Evolutionary conservation across 805 yeast genomes (phyloP), one percentile per base, ranked within the genome.

Genomic region (Ogataea neopini): DNA sequence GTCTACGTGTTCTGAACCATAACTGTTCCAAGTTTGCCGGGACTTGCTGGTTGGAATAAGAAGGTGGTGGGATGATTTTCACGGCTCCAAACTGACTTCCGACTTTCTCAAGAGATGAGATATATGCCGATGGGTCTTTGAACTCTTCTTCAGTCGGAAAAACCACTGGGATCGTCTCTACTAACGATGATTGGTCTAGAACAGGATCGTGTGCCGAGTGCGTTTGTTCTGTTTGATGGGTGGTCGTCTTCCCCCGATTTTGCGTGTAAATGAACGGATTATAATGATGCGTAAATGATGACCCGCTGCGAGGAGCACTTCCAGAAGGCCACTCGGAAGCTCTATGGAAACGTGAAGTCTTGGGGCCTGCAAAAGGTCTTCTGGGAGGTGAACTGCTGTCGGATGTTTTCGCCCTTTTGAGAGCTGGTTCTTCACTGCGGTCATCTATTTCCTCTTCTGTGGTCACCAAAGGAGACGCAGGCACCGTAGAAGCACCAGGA

Each of bases 41-140:
- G 9, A 63, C 49, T 43, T 66, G 67, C 9, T 51, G 56, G 15
- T 40, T 44, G 15, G 67, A 61, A 70, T 78, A 79, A 1, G 54
- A 57, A 0, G 49, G 49, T 0, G 92, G 91, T 4, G 95, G 84
- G 6, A 77, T 70, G 2, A 91, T 62, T 59, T 90, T 91, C 37
- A 89, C 66, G 58, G 94, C 90, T 0, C 97, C 97, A 62, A 75
- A 80, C 23, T 68, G 62, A 26, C 62, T 66, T 2, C 94, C 96
- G 8, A 74, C 57, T 0, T 74, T 70, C 10, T 67, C 63, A 1
- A 80, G 64, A 11, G 77, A 71, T 18, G 86, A 84, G 14, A 88
- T 69, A 54, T 82, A 85, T n/a, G 63, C 64, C 17, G 84, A 77
- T 1, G 96, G 95, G 61, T 85, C 83, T 9, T 64, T 59, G 50